Evolutionary conservation across 495 filamentous ascomycete genomes (phyloP), one percentile per base, ranked within the genome.

Genomic region (Staphylotrichum tortipilum): DNA sequence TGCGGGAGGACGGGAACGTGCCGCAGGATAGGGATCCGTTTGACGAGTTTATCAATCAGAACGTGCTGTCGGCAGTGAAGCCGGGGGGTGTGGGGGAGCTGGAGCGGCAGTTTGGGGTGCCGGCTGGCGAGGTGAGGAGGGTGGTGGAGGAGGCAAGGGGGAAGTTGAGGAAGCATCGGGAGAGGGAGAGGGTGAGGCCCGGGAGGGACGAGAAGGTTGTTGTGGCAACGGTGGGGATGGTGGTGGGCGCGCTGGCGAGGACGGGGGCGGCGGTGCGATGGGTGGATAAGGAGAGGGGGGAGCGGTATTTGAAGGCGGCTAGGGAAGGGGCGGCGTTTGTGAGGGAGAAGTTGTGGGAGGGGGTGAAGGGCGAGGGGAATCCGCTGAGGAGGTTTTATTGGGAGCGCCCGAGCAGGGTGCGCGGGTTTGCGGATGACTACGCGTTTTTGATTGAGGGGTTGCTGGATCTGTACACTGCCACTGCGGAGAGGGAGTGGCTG

Each of bases 401-500:
- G 24, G 80, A 89, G 54, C 85, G 83, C 12, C 29, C 61, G 1
- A 85, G 87, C 22, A 75, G 84, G 30, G 85, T 83, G 0, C 73
- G 73, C 5, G 92, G 80, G 1, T 94, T 97, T 65, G 90, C 90
- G 5, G 92, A 98, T 55, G 92, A 98, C 64, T 98, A 97, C 64
- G 90, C 92, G 3, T 95, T 86, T 65, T 59, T 97, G 44, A 88
- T 89, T 41, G 77, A 82, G 23, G 94, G 89, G 1, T 71, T 96
- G 17, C 71, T 97, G 42, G 82, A 92, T 55, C 76, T 98, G 51
- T 95, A 95, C 60, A 84, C 95, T 66, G 79, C 85, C 6, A 94
- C 89, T 0, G 86, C 88, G 55, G 82, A 95, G 33, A 84, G 85
- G 53, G 67, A 69, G 51, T 91, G 85, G 68, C 75, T 97, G 12